These are phyloP conservation scores for Trichoderma semiorbis DNA, from an alignment of 2,329 filamentous ascomycete genomes.

Conservation along the genomic window DNA sequence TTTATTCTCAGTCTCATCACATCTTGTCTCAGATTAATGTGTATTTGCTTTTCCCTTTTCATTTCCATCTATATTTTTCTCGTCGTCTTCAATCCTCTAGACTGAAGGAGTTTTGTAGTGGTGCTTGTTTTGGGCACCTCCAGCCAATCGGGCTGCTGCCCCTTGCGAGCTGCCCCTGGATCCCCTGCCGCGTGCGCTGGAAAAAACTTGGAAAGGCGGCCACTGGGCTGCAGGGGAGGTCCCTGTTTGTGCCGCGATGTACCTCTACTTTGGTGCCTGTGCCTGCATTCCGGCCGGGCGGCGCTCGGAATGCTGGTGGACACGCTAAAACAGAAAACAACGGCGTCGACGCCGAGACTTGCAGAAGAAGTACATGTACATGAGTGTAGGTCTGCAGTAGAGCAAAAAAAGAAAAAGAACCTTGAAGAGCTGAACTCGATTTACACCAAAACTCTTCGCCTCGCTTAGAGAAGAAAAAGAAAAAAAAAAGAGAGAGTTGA, in stretches of 20 bases:
- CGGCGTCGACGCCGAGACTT: not conserved
- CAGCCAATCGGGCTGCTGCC: slow-evolving; percentile 13
- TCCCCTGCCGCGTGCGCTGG: slow-evolving; percentile 4
- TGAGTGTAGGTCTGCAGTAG: not conserved
- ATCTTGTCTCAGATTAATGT: not conserved
- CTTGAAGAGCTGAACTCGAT: not conserved
- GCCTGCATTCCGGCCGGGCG: not conserved
- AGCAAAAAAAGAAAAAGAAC: not conserved
- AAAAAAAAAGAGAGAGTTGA: not conserved
- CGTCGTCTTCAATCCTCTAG: not conserved
- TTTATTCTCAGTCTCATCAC: not conserved
- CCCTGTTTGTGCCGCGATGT: not conserved
- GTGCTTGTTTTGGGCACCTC: not conserved
- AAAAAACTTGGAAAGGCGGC: not conserved
- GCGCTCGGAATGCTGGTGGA: not conserved
- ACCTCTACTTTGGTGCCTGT: not conserved
- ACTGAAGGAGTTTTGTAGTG: not conserved
- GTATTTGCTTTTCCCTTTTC: not conserved
- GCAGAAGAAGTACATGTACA: not conserved
- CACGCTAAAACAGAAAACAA: not conserved
- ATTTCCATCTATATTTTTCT: not conserved
- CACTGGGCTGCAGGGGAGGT: not conserved
- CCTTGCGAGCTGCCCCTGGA: not conserved
- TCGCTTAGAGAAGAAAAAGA: not conserved
- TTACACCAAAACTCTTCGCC: not conserved